These are phyloP conservation scores for Backusella luteola DNA, from an alignment of 192 early-diverging fungal genomes.

Conservation along the genomic window DNA sequence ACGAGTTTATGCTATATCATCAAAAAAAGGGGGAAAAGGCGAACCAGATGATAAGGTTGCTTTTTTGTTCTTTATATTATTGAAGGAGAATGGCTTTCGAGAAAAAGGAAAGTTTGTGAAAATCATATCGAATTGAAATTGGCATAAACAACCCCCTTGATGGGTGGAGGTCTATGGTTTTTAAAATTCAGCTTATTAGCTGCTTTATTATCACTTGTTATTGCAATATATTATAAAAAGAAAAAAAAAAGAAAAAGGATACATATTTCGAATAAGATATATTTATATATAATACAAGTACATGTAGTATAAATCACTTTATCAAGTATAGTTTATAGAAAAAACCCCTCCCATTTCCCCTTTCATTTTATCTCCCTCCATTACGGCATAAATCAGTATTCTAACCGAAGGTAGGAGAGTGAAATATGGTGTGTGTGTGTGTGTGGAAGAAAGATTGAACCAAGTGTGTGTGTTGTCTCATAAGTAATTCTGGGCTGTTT, in stretches of 20 bases:
- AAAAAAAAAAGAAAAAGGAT: not conserved
- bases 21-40: not conserved
- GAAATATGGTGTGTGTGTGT: not conserved
- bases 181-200: slow-evolving; percentile 3
- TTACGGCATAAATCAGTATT: slow-evolving; percentile 5
- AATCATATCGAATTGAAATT: slow-evolving; percentile 5
- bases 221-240: not conserved
- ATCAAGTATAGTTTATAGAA: not conserved
- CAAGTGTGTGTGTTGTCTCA: not conserved
- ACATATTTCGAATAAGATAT: not conserved
- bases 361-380: not conserved
- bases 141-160: not conserved
- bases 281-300: not conserved
- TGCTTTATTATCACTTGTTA: not conserved
- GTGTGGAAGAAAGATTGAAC: too few relatives aligned
- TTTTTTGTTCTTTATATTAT: not conserved
- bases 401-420: not conserved
- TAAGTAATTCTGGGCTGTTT: not conserved
- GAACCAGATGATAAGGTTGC: not conserved
- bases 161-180: not conserved
- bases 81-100: not conserved
- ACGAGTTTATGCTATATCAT: slow-evolving; percentile 3
- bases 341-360: not conserved
- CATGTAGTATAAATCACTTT: not conserved
- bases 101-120: slow-evolving; percentile 3